Conservation (phyloP, 176 grass and related monocot species). For the Poa pratensis region DNA sequence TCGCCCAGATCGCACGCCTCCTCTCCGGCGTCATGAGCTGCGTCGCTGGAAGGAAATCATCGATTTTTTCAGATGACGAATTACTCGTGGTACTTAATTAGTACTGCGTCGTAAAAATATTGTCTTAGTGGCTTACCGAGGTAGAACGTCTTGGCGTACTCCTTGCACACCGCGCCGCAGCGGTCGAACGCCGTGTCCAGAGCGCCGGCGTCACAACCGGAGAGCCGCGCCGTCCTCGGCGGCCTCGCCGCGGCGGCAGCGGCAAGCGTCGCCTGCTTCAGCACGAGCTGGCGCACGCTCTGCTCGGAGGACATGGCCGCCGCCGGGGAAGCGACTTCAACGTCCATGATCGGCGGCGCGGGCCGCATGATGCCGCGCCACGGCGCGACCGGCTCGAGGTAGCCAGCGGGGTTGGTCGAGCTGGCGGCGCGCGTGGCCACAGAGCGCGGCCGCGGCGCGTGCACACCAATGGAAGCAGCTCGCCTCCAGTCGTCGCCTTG, state of each 20-base stretch:
- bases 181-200: conserved; percentile 68
- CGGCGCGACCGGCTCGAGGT: conserved; percentile 48
- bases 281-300: conserved; percentile 76
- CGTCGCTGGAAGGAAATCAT: conserved; percentile 55
- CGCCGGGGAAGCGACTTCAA: conserved; percentile 1
- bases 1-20: conserved; percentile 90
- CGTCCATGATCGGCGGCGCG: conserved; percentile 18
- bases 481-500: neutral
- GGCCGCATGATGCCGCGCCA: conserved; percentile 11
- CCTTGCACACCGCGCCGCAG: conserved; percentile 82
- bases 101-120: no score
- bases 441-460: conserved; percentile 35
- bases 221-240: conserved; percentile 23
- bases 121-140: conserved; percentile 48
- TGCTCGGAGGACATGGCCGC: conserved; percentile 56
- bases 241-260: neutral
- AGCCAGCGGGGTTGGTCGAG: conserved; percentile 41
- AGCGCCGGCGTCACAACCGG: conserved; percentile 36
- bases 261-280: conserved; percentile 78
- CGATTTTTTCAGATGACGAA: neutral
- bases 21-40: conserved; percentile 93
- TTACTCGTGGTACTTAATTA: neutral
- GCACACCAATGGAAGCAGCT: neutral
- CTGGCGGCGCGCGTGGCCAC: conserved; percentile 13
- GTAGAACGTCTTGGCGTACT: conserved; percentile 99